These are phyloP conservation scores for Azolla pinnata DNA, from an alignment of 75 land plant genomes.

Conservation along the genomic window DNA sequence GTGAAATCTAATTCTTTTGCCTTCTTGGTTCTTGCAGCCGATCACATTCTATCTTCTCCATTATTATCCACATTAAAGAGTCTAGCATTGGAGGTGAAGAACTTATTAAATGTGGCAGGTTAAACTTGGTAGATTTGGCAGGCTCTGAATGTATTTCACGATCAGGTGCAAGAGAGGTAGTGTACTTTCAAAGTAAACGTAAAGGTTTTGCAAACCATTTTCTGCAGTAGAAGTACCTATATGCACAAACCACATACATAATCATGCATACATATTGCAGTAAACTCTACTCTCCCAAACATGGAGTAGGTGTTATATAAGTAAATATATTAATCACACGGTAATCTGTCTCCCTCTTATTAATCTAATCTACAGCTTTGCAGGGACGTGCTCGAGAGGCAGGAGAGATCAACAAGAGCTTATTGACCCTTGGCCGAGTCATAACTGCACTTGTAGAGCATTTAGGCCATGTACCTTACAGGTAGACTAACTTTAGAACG, in stretches of 20 bases:
- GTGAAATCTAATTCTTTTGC: neutral
- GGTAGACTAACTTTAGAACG: too few species aligned
- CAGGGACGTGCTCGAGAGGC: conserved; percentile 96
- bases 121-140: conserved; percentile 80
- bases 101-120: conserved; percentile 74
- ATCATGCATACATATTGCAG: too few species aligned
- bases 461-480: conserved; percentile 86
- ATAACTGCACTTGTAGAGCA: conserved; percentile 94
- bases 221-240: too few species aligned
- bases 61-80: conserved; percentile 68
- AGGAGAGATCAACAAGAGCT: conserved; percentile 94
- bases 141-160: conserved; percentile 80
- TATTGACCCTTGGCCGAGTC: conserved; percentile 92
- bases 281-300: too few species aligned
- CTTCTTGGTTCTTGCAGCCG: conserved; percentile 38
- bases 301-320: too few species aligned
- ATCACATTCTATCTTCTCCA: conserved; percentile 55
- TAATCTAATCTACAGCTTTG: conserved; percentile 4
- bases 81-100: conserved; percentile 52
- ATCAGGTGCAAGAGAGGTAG: conserved; percentile 80
- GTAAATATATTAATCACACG: too few species aligned
- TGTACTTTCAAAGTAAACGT: too few species aligned
- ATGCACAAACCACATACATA: too few species aligned
- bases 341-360: neutral
- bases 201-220: too few species aligned